phyloP scores from a whole-genome alignment of 768 basidiomycete species.

The Suillus sp. region DNA sequence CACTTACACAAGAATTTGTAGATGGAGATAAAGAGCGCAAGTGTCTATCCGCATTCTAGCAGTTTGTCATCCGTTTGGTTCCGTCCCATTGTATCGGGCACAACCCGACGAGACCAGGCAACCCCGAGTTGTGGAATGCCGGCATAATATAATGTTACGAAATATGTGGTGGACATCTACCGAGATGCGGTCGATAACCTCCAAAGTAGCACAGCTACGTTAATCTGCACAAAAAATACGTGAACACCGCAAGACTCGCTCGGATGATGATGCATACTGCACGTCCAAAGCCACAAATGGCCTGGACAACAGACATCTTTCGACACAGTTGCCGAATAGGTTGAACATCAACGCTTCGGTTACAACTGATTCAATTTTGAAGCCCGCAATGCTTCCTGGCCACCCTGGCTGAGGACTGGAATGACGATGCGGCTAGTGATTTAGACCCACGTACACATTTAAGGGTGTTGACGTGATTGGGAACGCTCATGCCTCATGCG shows the following conservation, averaged over 20 bases:
- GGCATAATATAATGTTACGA: background rate
- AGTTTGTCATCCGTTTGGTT: background rate
- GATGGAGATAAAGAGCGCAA: background rate
- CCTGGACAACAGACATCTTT: background rate
- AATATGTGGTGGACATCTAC: background rate
- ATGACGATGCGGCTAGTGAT: background rate
- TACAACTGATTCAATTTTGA: background rate
- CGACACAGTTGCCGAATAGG: background rate
- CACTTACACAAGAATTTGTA: background rate
- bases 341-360: background rate
- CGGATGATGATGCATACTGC: background rate
- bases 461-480: conserved; percentile 10
- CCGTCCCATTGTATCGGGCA: conserved; percentile 4
- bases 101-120: background rate
- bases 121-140: background rate
- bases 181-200: background rate
- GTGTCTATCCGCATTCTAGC: background rate
- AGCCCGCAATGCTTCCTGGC: background rate
- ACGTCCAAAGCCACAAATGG: background rate
- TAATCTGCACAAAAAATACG: background rate
- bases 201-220: background rate
- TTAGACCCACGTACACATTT: background rate
- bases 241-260: background rate
- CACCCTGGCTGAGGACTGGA: background rate
- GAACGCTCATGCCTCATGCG: conserved; percentile 4